Conservation (phyloP, 2,329 filamentous ascomycete species). For the Neofusicoccum umdonicola region DNA sequence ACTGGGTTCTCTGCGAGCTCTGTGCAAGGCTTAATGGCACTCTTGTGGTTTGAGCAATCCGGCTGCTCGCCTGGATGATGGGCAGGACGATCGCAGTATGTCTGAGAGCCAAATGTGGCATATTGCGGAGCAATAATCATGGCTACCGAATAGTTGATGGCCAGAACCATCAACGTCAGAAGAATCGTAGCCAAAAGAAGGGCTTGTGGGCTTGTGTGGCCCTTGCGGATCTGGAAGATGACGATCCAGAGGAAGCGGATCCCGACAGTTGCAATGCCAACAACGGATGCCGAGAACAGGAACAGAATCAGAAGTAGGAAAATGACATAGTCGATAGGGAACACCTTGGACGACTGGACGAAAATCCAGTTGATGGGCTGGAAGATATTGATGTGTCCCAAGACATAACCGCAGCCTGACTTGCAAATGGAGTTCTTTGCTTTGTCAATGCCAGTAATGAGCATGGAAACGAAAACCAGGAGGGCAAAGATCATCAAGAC, state of each 20-base stretch:
- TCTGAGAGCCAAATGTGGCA: constrained; percentile 89
- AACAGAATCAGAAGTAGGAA: constrained; percentile 82
- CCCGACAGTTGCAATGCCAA: constrained; percentile 80
- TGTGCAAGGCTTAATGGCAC: constrained; percentile 77
- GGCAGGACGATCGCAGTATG: constrained; percentile 76
- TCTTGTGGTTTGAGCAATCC: constrained; percentile 69
- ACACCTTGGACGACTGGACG: constrained; percentile 74
- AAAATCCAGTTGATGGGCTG: constrained; percentile 93
- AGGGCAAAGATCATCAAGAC: constrained; percentile 72
- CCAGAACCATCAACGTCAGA: constrained; percentile 83
- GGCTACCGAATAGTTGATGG: constrained; percentile 86
- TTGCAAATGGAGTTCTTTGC: constrained; percentile 94
- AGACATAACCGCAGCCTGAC: constrained; percentile 83
- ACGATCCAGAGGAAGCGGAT: constrained; percentile 96
- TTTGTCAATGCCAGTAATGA: constrained; percentile 95
- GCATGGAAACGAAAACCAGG: constrained; percentile 84
- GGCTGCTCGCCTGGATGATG: constrained; percentile 63
- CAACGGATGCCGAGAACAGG: constrained; percentile 84
- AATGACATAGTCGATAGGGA: constrained; percentile 88
- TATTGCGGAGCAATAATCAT: constrained; percentile 97
- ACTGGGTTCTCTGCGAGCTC: constrained; percentile 69
- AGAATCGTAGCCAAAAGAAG: constrained; percentile 87
- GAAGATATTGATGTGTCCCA: constrained; percentile 85
- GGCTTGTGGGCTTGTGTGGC: constrained; percentile 86
- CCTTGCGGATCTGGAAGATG: constrained; percentile 86